Evolutionary conservation across 495 filamentous ascomycete species (phyloP), one percentile per base, ranked within the genome.

Genomic region (Cercophora sp.): DNA sequence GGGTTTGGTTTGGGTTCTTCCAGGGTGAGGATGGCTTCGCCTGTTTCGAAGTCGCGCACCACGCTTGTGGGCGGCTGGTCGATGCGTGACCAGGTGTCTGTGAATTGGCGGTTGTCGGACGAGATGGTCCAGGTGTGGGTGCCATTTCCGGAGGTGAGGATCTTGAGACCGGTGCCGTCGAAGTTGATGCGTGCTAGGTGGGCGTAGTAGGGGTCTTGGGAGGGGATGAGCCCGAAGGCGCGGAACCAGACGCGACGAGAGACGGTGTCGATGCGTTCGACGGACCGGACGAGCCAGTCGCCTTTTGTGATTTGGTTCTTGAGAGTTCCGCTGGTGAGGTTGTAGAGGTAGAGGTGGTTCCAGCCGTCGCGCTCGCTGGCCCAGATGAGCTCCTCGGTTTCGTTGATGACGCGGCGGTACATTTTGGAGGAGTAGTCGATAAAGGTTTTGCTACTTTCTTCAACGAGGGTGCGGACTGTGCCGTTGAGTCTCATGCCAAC

Each of bases 341-440:
- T 43, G 48, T 40, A 60, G 22, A 59, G 51, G 26, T 62, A 62
- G 25, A 62, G 57, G 52, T 62, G 59, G 29, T 62, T 62, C 57
- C 57, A 62, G 13, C 59, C 56, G 43, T 60, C 57, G 19, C 56
- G 52, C 32, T 62, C 59, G 42, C 56, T 62, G 23, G 57, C 35
- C 59, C 59, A 62, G 31, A 62, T 46, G 16, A 60, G 18, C 36
- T 62, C 57, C 5, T 39, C 44, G 11, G 57, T 43, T 2, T 49
- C 49, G 35, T 41, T 46, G 26, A 60, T 35, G 16, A 56, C 40
- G 4, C 36, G 15, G 34, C 23, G 23, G 32, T 53, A 60, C 1
- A 34, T 24, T 39, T 62, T 62, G 13, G 15, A 11, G 2, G 34
- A 57, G 57, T 56, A 59, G 37, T 62, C 57, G 41, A 62, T 56